Conservation (phyloP, 2,329 filamentous ascomycete species). For the Phialophora tarda region DNA sequence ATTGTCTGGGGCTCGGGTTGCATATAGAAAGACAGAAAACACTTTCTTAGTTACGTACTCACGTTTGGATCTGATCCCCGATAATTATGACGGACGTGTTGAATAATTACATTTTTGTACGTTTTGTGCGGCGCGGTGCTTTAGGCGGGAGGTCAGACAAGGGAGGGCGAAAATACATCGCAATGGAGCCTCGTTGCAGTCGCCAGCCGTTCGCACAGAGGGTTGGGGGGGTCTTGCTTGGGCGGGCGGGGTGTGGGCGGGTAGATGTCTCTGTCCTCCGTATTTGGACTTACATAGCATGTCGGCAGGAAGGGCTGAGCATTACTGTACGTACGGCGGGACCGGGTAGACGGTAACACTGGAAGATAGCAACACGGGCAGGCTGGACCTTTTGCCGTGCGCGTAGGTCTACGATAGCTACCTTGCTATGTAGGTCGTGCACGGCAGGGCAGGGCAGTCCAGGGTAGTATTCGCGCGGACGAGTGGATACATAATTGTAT, state of each 20-base stretch:
- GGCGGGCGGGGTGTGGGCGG: not conserved
- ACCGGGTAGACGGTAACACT: not conserved
- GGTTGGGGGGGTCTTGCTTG: not conserved
- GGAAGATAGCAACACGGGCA: not conserved
- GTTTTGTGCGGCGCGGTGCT: not conserved
- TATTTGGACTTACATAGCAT: not conserved
- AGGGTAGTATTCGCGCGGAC: conserved; percentile 9
- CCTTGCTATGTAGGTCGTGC: too few relatives aligned
- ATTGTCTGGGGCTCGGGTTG: too few relatives aligned
- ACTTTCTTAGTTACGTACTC: too few relatives aligned
- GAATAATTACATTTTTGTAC: too few relatives aligned
- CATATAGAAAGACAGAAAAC: too few relatives aligned
- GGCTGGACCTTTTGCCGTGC: not conserved
- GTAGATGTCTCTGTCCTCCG: not conserved
- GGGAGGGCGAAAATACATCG: not conserved
- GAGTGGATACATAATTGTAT: not conserved
- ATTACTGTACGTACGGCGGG: too few relatives aligned
- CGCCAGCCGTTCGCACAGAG: not conserved
- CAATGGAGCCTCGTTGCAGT: conserved; percentile 5
- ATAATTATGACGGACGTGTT: too few relatives aligned
- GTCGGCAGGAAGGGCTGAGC: too few relatives aligned
- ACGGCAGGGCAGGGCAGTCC: not conserved
- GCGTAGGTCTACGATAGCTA: not conserved
- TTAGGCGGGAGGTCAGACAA: not conserved
- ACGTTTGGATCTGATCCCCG: too few relatives aligned